Evolutionary conservation across 1,284 basidiomycete species (phyloP).

Genomic region (Ceratobasidium sp.): DNA sequence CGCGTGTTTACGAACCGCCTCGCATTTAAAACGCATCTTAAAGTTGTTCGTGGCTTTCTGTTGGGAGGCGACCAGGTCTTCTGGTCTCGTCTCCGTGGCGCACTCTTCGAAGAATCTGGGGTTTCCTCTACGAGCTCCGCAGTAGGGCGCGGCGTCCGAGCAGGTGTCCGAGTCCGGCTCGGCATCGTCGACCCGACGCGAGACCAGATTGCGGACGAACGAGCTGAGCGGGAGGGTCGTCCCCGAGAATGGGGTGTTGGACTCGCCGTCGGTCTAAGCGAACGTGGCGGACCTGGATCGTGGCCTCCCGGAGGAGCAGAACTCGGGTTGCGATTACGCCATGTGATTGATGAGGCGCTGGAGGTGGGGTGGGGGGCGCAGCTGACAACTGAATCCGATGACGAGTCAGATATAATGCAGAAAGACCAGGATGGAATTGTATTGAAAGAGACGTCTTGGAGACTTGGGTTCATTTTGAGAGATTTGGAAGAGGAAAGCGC

Average conservation of each 20-base stretch:
- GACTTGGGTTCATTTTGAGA: constrained; percentile 81
- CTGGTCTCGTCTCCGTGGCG: constrained; percentile 65
- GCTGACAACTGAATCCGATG: constrained; percentile 33
- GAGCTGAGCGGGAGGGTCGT: constrained; percentile 16
- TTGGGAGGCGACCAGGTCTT: constrained; percentile 71
- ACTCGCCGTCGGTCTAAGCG: constrained; percentile 71
- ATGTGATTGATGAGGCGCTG: constrained; percentile 79
- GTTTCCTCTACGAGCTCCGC: constrained; percentile 53
- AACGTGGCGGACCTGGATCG: constrained; percentile 56
- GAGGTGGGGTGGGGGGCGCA: constrained; percentile 46
- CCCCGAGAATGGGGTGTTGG: constrained; percentile 68
- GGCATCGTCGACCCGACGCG: constrained; percentile 34
- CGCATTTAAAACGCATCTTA: constrained; percentile 67
- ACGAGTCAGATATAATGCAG: constrained; percentile 32
- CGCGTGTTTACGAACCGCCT: constrained; percentile 50
- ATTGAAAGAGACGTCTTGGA: constrained; percentile 71
- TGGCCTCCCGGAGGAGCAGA: constrained; percentile 89
- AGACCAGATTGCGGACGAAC: constrained; percentile 33
- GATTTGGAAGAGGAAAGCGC: constrained; percentile 67
- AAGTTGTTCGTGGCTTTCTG: constrained; percentile 71
- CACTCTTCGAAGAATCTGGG: constrained; percentile 72
- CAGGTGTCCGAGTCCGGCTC: constrained; percentile 37
- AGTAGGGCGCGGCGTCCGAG: constrained; percentile 45
- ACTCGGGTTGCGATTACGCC: constrained; percentile 78
- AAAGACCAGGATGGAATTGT: constrained; percentile 48